These are phyloP conservation scores for Coniferiporia sulphurascens DNA, from an alignment of 1,284 basidiomycete species.

Conservation along the genomic window DNA sequence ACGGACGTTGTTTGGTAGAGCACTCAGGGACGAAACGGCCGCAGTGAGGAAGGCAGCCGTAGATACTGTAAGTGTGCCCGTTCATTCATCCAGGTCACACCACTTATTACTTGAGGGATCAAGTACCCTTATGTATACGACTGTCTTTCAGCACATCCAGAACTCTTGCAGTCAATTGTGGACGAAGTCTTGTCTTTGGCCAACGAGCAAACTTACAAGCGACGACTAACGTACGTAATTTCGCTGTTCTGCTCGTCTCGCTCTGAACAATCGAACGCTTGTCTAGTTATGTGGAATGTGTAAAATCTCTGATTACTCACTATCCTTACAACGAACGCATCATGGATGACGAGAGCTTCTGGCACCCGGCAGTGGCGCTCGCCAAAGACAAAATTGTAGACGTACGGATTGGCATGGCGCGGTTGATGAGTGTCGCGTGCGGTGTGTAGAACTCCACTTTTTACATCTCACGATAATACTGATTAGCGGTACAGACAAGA, in stretches of 20 bases:
- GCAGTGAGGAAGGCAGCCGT: slow-evolving; percentile 81
- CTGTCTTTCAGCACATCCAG: slow-evolving; percentile 38
- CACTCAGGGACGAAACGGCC: slow-evolving; percentile 76
- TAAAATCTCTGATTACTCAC: slow-evolving; percentile 32
- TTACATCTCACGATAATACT: slow-evolving; percentile 2
- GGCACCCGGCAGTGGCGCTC: slow-evolving; percentile 55
- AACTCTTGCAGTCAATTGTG: slow-evolving; percentile 38
- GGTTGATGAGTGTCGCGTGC: slow-evolving; percentile 53
- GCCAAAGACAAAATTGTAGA: slow-evolving; percentile 75
- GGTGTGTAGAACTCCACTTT: slow-evolving; percentile 34
- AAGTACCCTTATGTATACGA: slow-evolving; percentile 44
- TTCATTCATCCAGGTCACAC: slow-evolving; percentile 9
- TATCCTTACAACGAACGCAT: slow-evolving; percentile 26
- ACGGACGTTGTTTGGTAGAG: slow-evolving; percentile 51
- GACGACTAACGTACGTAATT: slow-evolving; percentile 66
- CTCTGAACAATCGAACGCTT: slow-evolving; percentile 1
- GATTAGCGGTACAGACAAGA: slow-evolving; percentile 20
- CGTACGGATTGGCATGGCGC: slow-evolving; percentile 82
- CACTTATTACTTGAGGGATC: slow-evolving; percentile 23
- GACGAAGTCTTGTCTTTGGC: slow-evolving; percentile 54
- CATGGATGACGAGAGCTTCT: slow-evolving; percentile 51
- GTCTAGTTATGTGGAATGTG: slow-evolving; percentile 33
- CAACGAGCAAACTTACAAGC: slow-evolving; percentile 52
- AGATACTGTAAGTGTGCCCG: slow-evolving; percentile 46
- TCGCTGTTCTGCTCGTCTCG: slow-evolving; percentile 9